Percentiles rank a stretch among this genome's conserved stretches.
phyloP scores from a whole-genome alignment of 495 filamentous ascomycete genomes.

The Pseudotulostoma volvatum region DNA sequence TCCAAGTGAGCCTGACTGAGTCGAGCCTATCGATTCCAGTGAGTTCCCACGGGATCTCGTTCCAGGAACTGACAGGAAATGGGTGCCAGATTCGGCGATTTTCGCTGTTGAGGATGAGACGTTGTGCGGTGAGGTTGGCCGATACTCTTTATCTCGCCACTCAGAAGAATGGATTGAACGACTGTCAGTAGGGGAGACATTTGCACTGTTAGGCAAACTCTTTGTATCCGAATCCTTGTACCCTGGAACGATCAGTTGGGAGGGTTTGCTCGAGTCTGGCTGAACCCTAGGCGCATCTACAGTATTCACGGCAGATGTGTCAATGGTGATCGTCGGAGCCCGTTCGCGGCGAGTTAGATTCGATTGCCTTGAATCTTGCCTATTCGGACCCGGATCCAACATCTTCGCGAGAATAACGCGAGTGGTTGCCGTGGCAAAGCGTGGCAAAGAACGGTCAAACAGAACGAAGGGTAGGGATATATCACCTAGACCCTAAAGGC shows the following conservation, averaged over 20 bases:
- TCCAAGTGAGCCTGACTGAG: constrained; percentile 33
- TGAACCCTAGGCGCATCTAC: neutral
- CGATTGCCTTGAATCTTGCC: neutral
- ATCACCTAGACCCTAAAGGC: too few species aligned
- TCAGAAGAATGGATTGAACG: constrained; percentile 53
- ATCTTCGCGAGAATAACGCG: too few species aligned
- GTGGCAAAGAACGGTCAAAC: too few species aligned
- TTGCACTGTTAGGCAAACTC: constrained; percentile 25
- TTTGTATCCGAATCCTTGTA: constrained; percentile 12
- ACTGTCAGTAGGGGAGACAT: constrained; percentile 40
- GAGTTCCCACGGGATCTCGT: constrained; percentile 48
- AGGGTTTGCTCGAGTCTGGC: constrained; percentile 4
- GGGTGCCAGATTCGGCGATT: constrained; percentile 32
- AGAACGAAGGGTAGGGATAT: too few species aligned
- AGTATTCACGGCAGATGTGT: constrained; percentile 49
- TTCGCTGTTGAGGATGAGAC: constrained; percentile 53
- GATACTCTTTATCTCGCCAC: constrained; percentile 51
- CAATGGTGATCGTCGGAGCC: constrained; percentile 58
- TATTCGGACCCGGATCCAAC: neutral
- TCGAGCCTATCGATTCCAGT: constrained; percentile 39
- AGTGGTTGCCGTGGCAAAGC: too few species aligned
- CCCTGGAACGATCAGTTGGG: neutral
- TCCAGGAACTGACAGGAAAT: constrained; percentile 47
- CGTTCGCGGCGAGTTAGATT: constrained; percentile 22
- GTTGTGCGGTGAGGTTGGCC: constrained; percentile 84